phyloP scores from a whole-genome alignment of 805 yeast genomes.

The Nakazawaea ambrosiae region DNA sequence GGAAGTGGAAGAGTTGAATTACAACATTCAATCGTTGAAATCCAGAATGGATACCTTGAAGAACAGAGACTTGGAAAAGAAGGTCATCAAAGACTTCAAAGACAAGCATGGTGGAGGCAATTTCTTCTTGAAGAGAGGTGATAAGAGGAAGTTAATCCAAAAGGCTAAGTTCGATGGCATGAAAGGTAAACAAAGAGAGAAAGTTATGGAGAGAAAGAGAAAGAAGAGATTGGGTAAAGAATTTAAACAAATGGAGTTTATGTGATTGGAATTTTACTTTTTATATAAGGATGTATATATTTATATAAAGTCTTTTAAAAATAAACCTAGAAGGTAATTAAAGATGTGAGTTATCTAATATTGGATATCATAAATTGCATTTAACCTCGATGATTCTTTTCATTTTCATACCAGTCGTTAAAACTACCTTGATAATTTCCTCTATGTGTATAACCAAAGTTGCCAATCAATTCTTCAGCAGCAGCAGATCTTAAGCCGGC shows the following conservation, averaged over 20 bases:
- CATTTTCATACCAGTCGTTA: constrained; percentile 67
- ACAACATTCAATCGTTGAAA: constrained; percentile 53
- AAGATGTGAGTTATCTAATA: not conserved
- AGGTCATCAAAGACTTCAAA: constrained; percentile 57
- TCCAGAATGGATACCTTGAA: constrained; percentile 63
- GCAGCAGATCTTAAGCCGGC: constrained; percentile 90
- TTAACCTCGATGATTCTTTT: no score
- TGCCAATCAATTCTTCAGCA: constrained; percentile 85
- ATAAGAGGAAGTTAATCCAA: constrained; percentile 65
- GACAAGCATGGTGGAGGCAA: constrained; percentile 44
- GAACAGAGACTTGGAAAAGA: constrained; percentile 67
- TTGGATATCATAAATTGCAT: no score
- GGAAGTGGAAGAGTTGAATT: constrained; percentile 48
- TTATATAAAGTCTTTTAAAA: constrained; percentile 2
- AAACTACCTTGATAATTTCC: constrained; percentile 85
- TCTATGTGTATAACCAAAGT: constrained; percentile 80
- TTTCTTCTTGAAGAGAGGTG: constrained; percentile 60
- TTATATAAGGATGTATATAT: not conserved
- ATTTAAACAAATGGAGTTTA: constrained; percentile 39
- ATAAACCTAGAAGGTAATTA: not conserved
- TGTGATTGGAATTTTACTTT: constrained; percentile 5
- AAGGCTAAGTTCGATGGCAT: constrained; percentile 71
- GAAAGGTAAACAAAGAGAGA: constrained; percentile 67
- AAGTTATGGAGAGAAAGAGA: constrained; percentile 81
- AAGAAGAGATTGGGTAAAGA: constrained; percentile 81